These are phyloP conservation scores for Tulasnella calospora DNA, from an alignment of 768 basidiomycete genomes.

Conservation along the genomic window DNA sequence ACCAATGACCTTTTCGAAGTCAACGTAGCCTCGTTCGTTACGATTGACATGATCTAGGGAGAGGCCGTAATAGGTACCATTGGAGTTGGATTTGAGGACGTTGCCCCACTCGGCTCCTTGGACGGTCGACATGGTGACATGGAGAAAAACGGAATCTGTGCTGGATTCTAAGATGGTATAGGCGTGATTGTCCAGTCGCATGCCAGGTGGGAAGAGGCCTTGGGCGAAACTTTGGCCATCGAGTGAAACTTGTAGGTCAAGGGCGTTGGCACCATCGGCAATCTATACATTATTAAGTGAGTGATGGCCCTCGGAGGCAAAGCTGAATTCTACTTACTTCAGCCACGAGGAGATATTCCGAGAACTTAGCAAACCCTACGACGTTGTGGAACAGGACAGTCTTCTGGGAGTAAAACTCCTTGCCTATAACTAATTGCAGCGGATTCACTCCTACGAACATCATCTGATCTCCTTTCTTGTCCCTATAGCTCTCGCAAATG, in stretches of 20 bases:
- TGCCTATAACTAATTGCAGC: slow-evolving; percentile 72
- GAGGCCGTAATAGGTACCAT: slow-evolving; percentile 92
- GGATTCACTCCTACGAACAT: slow-evolving; percentile 55
- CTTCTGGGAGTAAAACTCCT: slow-evolving; percentile 64
- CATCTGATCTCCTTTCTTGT: slow-evolving; percentile 76
- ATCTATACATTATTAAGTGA: background rate
- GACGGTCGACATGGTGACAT: slow-evolving; percentile 84
- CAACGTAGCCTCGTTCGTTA: slow-evolving; percentile 80
- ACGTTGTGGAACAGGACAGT: slow-evolving; percentile 77
- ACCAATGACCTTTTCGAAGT: slow-evolving; percentile 97
- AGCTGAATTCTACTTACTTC: slow-evolving; percentile 53
- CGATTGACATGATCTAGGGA: slow-evolving; percentile 87
- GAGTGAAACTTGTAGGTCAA: slow-evolving; percentile 87
- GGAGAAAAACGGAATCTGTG: slow-evolving; percentile 89
- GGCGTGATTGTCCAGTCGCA: slow-evolving; percentile 86
- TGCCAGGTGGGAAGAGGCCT: slow-evolving; percentile 83
- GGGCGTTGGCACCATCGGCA: slow-evolving; percentile 37
- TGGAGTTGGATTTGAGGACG: slow-evolving; percentile 94
- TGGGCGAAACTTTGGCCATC: slow-evolving; percentile 81
- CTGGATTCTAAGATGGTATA: slow-evolving; percentile 93
- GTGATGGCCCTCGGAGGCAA: background rate
- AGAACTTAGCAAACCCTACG: slow-evolving; percentile 95
- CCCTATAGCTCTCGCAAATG: slow-evolving; percentile 80
- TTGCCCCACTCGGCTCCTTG: slow-evolving; percentile 78
- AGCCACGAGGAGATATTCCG: slow-evolving; percentile 92